Evolutionary conservation across 768 basidiomycete genomes (phyloP).

Genomic region (Boletus subparvulus): DNA sequence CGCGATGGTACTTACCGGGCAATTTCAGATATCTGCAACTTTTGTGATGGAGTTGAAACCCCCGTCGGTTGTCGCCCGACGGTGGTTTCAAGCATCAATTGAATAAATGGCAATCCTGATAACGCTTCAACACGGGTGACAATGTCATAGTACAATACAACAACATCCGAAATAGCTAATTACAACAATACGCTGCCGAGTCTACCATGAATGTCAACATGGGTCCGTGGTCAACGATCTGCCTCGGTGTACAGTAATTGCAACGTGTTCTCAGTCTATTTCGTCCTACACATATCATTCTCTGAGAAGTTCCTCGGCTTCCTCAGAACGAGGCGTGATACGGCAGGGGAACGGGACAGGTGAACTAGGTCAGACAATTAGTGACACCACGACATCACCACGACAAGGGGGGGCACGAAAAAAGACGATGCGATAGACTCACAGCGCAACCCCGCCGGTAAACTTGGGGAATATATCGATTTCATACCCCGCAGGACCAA

Average conservation of each 20-base stretch:
- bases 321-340: slow-evolving; percentile 20
- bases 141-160: too few species aligned
- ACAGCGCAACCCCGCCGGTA: slow-evolving; percentile 14
- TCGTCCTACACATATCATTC: not conserved
- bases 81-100: too few species aligned
- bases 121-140: too few species aligned
- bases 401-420: not conserved
- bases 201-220: not conserved
- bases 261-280: not conserved
- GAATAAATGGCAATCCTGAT: too few species aligned
- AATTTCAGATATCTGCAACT: too few species aligned
- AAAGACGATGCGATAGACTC: not conserved
- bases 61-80: too few species aligned
- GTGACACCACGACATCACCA: not conserved
- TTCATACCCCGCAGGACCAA: slow-evolving; percentile 21
- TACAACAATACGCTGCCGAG: not conserved
- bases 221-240: not conserved
- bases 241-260: not conserved
- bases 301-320: not conserved
- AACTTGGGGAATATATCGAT: slow-evolving; percentile 24
- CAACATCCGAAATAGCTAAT: too few species aligned
- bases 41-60: too few species aligned
- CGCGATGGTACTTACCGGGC: too few species aligned
- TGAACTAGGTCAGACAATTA: slow-evolving; percentile 4
- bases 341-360: slow-evolving; percentile 18